Conservation (phyloP, 148 eudicot genomes). For the Rhododendron simsii region DNA sequence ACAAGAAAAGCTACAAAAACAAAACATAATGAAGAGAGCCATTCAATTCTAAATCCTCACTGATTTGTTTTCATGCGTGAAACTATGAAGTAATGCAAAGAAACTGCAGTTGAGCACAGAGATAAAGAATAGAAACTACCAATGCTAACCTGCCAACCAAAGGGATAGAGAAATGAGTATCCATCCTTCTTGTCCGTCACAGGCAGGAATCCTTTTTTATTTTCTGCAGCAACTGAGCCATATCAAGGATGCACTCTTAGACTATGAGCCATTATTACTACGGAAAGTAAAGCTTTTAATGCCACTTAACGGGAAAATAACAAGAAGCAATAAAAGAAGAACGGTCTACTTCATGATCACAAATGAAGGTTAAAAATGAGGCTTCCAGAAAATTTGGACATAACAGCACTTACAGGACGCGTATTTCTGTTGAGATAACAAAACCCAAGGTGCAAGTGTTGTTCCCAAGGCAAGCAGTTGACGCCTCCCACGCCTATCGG, state of each 20-base stretch:
- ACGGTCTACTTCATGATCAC: background rate
- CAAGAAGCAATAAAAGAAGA: background rate
- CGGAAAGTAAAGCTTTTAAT: background rate
- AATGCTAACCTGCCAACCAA: slow-evolving; percentile 89
- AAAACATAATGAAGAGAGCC: background rate
- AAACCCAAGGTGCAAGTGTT: slow-evolving; percentile 48
- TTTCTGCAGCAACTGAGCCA: slow-evolving; percentile 99
- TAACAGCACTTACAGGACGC: slow-evolving; percentile 55
- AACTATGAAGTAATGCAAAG: background rate
- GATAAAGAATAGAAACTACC: background rate
- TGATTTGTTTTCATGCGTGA: background rate
- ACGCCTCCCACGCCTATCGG: slow-evolving; percentile 68
- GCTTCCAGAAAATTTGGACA: background rate
- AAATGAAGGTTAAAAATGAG: background rate
- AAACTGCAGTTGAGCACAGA: background rate
- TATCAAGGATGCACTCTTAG: slow-evolving; percentile 72
- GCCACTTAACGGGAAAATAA: background rate
- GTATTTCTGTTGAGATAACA: slow-evolving; percentile 37
- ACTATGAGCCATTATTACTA: slow-evolving; percentile 39
- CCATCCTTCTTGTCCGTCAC: slow-evolving; percentile 88
- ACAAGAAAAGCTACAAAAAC: background rate
- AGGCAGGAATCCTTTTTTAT: slow-evolving; percentile 63
- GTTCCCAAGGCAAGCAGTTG: slow-evolving; percentile 68
- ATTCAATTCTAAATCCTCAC: background rate
- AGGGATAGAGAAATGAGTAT: slow-evolving; percentile 82